Evolutionary conservation across 2,329 filamentous ascomycete species (phyloP).

Genomic region (Colletotrichum spaethianum): DNA sequence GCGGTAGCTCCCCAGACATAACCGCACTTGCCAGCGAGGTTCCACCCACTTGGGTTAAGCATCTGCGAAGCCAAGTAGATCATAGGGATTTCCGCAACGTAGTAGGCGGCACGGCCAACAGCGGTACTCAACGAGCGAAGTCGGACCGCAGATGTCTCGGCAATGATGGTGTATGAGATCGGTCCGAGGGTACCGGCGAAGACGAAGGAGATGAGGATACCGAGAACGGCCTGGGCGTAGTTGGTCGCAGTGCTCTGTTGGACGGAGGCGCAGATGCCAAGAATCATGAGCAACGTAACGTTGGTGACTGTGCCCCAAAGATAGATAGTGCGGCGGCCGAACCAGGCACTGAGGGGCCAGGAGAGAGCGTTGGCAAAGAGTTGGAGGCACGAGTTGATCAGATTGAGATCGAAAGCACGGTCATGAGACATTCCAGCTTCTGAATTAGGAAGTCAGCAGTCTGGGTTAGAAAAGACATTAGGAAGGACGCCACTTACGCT

Average conservation of each 20-base stretch:
- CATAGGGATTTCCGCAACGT: slow-evolving; percentile 58
- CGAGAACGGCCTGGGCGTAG: slow-evolving; percentile 54
- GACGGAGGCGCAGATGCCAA: slow-evolving; percentile 54
- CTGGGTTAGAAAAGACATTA: background rate
- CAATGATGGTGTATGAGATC: slow-evolving; percentile 55
- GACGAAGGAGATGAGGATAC: slow-evolving; percentile 57
- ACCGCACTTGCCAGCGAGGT: slow-evolving; percentile 61
- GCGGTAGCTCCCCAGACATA: slow-evolving; percentile 63
- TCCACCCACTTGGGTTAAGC: slow-evolving; percentile 56
- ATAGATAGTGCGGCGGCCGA: slow-evolving; percentile 57
- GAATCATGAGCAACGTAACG: slow-evolving; percentile 52
- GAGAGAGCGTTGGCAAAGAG: slow-evolving; percentile 54
- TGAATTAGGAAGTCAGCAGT: slow-evolving; percentile 12
- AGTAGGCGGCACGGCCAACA: slow-evolving; percentile 57
- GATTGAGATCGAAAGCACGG: slow-evolving; percentile 45
- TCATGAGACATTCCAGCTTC: slow-evolving; percentile 45
- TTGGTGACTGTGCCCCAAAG: slow-evolving; percentile 54
- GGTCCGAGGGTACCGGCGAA: slow-evolving; percentile 53
- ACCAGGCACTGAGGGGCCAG: slow-evolving; percentile 53
- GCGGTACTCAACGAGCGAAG: slow-evolving; percentile 55
- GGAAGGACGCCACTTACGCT: slow-evolving; percentile 52
- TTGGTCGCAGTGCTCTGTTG: slow-evolving; percentile 51
- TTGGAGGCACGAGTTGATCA: slow-evolving; percentile 48
- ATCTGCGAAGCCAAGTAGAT: slow-evolving; percentile 56
- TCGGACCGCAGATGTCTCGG: slow-evolving; percentile 55